A percentile compares a stretch with the other conserved stretches of the same genome.
These are phyloP conservation scores for Cercospora berteroae DNA, from an alignment of 2,329 filamentous ascomycete genomes.

Conservation along the genomic window DNA sequence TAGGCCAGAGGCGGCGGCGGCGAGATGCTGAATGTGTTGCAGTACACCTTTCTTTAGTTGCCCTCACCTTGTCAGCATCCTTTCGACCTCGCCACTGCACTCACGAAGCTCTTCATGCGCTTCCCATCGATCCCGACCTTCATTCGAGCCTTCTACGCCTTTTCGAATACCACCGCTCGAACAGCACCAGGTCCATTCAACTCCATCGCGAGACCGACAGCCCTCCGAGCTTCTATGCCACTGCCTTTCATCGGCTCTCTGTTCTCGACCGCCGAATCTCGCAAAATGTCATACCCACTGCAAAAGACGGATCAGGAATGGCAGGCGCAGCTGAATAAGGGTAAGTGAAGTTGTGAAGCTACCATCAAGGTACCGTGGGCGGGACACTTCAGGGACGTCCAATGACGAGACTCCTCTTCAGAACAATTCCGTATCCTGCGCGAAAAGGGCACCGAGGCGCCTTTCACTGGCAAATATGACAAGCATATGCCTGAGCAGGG, in stretches of 20 bases:
- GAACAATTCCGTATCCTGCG: constrained; percentile 95
- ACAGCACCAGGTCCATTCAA: constrained; percentile 29
- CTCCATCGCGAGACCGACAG: constrained; percentile 34
- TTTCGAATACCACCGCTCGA: constrained; percentile 46
- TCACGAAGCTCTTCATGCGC: constrained; percentile 44
- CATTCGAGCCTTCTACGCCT: constrained; percentile 50
- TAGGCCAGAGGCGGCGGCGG: neutral
- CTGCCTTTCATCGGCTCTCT: constrained; percentile 77
- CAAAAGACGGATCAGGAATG: constrained; percentile 81
- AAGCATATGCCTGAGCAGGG: constrained; percentile 76
- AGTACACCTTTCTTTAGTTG: neutral
- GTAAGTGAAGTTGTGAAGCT: constrained; percentile 43
- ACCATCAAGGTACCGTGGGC: constrained; percentile 21
- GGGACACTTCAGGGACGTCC: neutral
- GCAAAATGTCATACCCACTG: constrained; percentile 73
- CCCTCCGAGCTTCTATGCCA: constrained; percentile 60
- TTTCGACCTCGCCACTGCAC: constrained; percentile 5
- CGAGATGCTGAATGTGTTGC: neutral
- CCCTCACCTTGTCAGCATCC: neutral
- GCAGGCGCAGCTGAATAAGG: constrained; percentile 76
- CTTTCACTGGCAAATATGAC: constrained; percentile 79
- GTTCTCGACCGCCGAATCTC: constrained; percentile 61
- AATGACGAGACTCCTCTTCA: constrained; percentile 39
- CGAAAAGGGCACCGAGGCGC: constrained; percentile 83
- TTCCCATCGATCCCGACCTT: constrained; percentile 46